Evolutionary conservation across 768 basidiomycete species (phyloP).

Genomic region (Exsudoporus frostii): DNA sequence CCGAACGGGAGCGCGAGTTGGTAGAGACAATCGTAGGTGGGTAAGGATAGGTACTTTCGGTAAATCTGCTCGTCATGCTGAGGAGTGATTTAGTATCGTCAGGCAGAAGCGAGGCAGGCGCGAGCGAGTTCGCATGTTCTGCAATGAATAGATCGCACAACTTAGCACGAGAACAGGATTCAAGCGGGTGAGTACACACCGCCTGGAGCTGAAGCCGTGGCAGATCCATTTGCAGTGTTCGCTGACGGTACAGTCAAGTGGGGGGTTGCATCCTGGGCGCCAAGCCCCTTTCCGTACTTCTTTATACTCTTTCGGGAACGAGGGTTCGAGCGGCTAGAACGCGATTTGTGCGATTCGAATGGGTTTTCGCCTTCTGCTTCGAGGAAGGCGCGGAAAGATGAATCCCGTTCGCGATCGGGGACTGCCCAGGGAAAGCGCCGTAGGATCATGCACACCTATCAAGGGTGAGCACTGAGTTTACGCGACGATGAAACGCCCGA

Average conservation of each 20-base stretch:
- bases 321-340: constrained; percentile 9
- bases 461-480: constrained; percentile 12
- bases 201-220: constrained; percentile 9
- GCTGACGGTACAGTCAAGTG: constrained; percentile 2
- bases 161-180: constrained; percentile 10
- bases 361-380: constrained; percentile 83
- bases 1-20: constrained; percentile 18
- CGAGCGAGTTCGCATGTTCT: constrained; percentile 14
- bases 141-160: background rate
- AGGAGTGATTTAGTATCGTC: constrained; percentile 29
- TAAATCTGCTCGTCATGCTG: constrained; percentile 27
- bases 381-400: constrained; percentile 88
- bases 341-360: constrained; percentile 31
- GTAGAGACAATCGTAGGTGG: constrained; percentile 18
- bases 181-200: constrained; percentile 20
- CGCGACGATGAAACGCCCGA: constrained; percentile 2
- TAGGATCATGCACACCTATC: constrained; percentile 80
- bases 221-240: constrained; percentile 4
- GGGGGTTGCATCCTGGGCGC: background rate
- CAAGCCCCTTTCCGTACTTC: background rate
- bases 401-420: constrained; percentile 90
- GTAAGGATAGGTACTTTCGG: constrained; percentile 28
- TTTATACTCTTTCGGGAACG: constrained; percentile 6
- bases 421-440: constrained; percentile 99
- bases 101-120: constrained; percentile 16